Percentiles rank a stretch among this genome's conserved stretches.
phyloP scores from a whole-genome alignment of 208 protist species.

The Balamuthia mandrillaris region DNA sequence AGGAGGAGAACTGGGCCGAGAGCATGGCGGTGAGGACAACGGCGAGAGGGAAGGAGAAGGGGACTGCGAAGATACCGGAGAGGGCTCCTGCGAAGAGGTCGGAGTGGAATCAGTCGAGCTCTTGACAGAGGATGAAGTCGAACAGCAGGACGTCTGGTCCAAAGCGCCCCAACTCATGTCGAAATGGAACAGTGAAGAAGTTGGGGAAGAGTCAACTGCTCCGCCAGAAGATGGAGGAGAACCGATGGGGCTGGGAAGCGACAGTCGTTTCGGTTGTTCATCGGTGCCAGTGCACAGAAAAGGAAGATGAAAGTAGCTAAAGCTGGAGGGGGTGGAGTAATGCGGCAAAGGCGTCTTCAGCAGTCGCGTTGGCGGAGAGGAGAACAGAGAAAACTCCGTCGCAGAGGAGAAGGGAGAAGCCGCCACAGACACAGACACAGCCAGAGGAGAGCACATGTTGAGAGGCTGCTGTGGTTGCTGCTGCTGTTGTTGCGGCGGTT shows the following conservation, averaged over 20 bases:
- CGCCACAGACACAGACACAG: background rate
- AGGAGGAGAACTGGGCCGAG: background rate
- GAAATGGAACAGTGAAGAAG: background rate
- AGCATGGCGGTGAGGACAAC: background rate
- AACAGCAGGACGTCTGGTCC: background rate
- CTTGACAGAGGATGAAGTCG: background rate
- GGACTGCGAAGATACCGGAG: background rate
- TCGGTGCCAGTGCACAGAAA: slow-evolving; percentile 21
- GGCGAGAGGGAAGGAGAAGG: background rate
- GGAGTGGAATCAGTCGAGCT: too few species aligned
- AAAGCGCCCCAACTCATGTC: background rate
- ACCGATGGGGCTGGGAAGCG: background rate
- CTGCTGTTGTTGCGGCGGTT: too few species aligned
- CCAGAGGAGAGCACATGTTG: too few species aligned
- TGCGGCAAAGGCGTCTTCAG: background rate
- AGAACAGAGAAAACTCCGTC: slow-evolving; percentile 17
- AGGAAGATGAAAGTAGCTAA: slow-evolving; percentile 7
- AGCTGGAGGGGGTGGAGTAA: slow-evolving; percentile 5
- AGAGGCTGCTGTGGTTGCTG: too few species aligned
- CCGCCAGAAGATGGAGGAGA: background rate
- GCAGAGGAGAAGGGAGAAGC: background rate
- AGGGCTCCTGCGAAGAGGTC: too few species aligned
- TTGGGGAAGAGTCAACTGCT: background rate
- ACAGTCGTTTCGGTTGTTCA: background rate
- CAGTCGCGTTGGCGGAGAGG: background rate